phyloP scores from a whole-genome alignment of 768 basidiomycete species.

The Collybia sp. region DNA sequence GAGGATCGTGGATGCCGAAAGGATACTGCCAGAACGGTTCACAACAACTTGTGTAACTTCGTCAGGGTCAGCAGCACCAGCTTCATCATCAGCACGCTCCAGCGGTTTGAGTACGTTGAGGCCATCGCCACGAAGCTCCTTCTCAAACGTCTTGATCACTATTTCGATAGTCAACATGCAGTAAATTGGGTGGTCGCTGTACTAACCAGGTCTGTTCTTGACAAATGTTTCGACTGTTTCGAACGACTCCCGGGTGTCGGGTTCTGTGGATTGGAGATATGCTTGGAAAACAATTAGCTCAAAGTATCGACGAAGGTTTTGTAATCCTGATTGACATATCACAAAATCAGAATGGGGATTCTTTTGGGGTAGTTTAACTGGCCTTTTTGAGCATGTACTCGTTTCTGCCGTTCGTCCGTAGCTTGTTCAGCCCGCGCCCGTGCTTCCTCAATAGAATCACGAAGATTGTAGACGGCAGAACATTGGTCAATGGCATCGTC shows the following conservation, averaged over 20 bases:
- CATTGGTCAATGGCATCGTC: constrained; percentile 89
- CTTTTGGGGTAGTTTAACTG: constrained; percentile 5
- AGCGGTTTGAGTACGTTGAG: constrained; percentile 79
- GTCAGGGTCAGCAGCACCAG: constrained; percentile 79
- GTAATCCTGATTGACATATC: constrained; percentile 45
- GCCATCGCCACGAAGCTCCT: constrained; percentile 79
- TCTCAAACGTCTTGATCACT: constrained; percentile 96
- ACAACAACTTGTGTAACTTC: constrained; percentile 86
- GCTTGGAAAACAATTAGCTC: constrained; percentile 87
- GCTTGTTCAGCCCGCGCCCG: constrained; percentile 76
- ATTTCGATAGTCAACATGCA: not conserved
- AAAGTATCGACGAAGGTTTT: constrained; percentile 82
- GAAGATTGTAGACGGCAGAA: constrained; percentile 75
- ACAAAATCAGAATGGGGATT: constrained; percentile 3
- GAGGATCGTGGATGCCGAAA: constrained; percentile 89
- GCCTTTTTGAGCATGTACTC: constrained; percentile 70
- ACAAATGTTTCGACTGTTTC: constrained; percentile 82
- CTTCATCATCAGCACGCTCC: constrained; percentile 59
- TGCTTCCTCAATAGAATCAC: constrained; percentile 84
- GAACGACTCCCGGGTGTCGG: constrained; percentile 73
- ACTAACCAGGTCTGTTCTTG: constrained; percentile 73
- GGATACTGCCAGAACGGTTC: constrained; percentile 77
- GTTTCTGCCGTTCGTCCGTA: constrained; percentile 65
- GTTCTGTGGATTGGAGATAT: constrained; percentile 76
- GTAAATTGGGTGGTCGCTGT: too few relatives aligned